A percentile compares a stretch with the other conserved stretches of the same genome.
These are phyloP conservation scores for Penicillium robsamsonii DNA, from an alignment of 495 filamentous ascomycete species.

Conservation along the genomic window DNA sequence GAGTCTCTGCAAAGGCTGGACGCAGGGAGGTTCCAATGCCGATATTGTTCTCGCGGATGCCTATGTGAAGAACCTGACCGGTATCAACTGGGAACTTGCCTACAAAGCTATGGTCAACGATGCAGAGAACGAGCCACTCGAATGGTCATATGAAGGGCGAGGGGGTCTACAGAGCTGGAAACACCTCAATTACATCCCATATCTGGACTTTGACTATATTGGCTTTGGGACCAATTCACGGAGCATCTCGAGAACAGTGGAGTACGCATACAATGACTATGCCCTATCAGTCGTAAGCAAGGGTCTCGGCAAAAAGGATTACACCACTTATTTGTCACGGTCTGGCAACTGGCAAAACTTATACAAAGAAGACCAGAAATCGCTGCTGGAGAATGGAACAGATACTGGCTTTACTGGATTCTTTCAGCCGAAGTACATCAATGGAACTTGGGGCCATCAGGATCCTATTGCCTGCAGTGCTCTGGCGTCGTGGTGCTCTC, in stretches of 20 bases:
- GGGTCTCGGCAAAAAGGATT: constrained; percentile 50
- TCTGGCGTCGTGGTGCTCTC: constrained; percentile 54
- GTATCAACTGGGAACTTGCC: constrained; percentile 66
- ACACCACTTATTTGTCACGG: constrained; percentile 59
- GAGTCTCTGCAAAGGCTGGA: constrained; percentile 67
- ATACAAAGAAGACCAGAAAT: constrained; percentile 61
- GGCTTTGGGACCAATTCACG: constrained; percentile 70
- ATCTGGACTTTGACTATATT: constrained; percentile 65
- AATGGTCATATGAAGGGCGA: constrained; percentile 70
- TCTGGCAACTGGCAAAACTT: constrained; percentile 68
- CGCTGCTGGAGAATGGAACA: constrained; percentile 51
- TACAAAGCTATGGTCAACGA: constrained; percentile 74
- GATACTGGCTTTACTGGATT: constrained; percentile 66
- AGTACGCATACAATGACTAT: constrained; percentile 78
- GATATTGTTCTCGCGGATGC: constrained; percentile 69
- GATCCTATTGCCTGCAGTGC: constrained; percentile 66
- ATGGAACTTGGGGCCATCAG: constrained; percentile 67
- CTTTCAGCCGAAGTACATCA: constrained; percentile 63
- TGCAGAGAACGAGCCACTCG: constrained; percentile 70
- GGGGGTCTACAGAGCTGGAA: constrained; percentile 72
- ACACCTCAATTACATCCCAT: constrained; percentile 63
- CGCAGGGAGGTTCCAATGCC: constrained; percentile 76
- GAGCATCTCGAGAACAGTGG: constrained; percentile 68
- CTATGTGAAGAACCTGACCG: constrained; percentile 63
- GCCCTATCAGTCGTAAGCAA: constrained; percentile 61